Conservation (phyloP, 2,329 filamentous ascomycete species). For the Penicillium sp. region DNA sequence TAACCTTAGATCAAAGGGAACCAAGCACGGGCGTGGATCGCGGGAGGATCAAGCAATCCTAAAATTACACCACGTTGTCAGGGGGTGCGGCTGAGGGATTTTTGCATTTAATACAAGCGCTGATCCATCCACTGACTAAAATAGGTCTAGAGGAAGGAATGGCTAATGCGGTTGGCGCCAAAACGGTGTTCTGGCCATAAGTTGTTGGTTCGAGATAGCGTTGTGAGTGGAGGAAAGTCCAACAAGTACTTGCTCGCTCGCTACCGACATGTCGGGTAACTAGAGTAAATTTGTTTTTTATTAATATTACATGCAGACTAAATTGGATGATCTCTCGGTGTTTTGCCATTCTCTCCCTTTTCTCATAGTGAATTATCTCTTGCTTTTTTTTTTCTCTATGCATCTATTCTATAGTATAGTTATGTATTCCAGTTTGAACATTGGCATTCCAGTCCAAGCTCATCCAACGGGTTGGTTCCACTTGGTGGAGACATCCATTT, state of each 20-base stretch:
- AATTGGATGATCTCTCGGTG: neutral
- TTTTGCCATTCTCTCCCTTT: neutral
- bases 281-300: conserved; percentile 1
- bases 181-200: neutral
- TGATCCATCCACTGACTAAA: neutral
- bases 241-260: neutral
- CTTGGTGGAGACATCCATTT: conserved; percentile 4
- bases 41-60: conserved; percentile 27
- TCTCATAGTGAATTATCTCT: neutral
- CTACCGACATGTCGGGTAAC: neutral
- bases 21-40: conserved; percentile 24
- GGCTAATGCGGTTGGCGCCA: neutral
- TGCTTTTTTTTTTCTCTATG: neutral
- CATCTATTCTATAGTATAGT: neutral
- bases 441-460: conserved; percentile 17
- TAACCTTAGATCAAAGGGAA: conserved; percentile 22
- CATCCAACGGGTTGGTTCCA: conserved; percentile 22
- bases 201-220: neutral
- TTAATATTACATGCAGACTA: neutral
- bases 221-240: neutral
- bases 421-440: conserved; percentile 12
- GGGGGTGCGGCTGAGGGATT: conserved; percentile 13
- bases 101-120: neutral
- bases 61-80: conserved; percentile 17
- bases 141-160: neutral